phyloP scores from a whole-genome alignment of 2,329 filamentous ascomycete genomes.

The Madurella fahalii region DNA sequence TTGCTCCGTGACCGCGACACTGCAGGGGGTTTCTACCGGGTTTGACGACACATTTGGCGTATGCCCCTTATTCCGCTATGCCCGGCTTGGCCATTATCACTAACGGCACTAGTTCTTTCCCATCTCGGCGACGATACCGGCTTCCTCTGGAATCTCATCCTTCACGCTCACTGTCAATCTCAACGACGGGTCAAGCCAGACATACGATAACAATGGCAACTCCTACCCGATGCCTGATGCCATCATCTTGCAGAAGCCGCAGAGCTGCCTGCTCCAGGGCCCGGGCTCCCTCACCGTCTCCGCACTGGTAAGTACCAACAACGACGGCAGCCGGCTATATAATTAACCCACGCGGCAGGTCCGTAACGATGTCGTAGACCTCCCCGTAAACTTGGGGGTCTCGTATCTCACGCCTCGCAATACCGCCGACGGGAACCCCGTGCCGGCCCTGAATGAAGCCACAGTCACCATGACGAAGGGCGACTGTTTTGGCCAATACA shows the following conservation, averaged over 20 bases:
- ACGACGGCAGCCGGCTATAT: not conserved
- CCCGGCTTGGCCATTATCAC: not conserved
- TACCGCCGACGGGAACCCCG: constrained; percentile 38
- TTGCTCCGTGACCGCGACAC: constrained; percentile 43
- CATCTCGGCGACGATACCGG: constrained; percentile 48
- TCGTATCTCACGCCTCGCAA: constrained; percentile 39
- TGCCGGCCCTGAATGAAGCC: constrained; percentile 38
- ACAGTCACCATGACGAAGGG: constrained; percentile 40
- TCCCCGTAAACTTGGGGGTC: constrained; percentile 40
- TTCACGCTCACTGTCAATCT: constrained; percentile 52
- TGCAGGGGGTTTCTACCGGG: constrained; percentile 48
- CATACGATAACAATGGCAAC: constrained; percentile 55
- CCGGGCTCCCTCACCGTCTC: constrained; percentile 42
- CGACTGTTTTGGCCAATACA: constrained; percentile 45
- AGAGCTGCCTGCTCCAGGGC: constrained; percentile 50
- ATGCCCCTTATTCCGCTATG: not conserved
- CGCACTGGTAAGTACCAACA: constrained; percentile 32
- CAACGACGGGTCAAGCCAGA: constrained; percentile 42
- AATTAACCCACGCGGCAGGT: constrained; percentile 27
- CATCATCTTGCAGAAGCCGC: constrained; percentile 51
- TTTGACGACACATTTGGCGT: constrained; percentile 57
- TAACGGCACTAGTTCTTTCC: constrained; percentile 40
- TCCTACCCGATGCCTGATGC: constrained; percentile 52
- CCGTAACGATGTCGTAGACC: constrained; percentile 43
- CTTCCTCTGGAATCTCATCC: constrained; percentile 57